Conservation (phyloP, 768 basidiomycete species). For the Pilatotrama ljubarskyi region DNA sequence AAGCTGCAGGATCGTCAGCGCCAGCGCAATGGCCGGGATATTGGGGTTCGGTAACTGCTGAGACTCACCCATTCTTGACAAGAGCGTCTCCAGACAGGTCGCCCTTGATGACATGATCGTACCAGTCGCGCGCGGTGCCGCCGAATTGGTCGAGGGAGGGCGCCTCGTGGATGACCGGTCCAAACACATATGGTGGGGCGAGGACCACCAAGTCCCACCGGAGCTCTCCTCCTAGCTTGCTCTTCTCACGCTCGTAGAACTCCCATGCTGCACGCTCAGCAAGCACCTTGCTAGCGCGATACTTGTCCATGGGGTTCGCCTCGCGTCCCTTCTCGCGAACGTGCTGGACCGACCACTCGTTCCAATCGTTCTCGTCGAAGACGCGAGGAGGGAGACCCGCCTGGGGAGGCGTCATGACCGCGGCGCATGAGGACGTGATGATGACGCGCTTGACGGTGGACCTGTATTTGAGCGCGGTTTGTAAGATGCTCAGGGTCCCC, state of each 20-base stretch:
- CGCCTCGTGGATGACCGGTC: constrained; percentile 47
- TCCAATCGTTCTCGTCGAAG: constrained; percentile 60
- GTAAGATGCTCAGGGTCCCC: constrained; percentile 64
- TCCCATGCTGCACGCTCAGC: constrained; percentile 46
- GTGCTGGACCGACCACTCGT: constrained; percentile 48
- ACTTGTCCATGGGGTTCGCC: constrained; percentile 41
- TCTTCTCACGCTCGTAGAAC: constrained; percentile 9
- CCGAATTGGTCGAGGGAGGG: constrained; percentile 36
- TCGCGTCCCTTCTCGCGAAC: constrained; percentile 51
- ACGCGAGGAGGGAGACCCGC: constrained; percentile 19
- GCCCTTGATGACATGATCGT: constrained; percentile 32
- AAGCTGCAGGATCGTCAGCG: not conserved
- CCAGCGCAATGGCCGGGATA: not conserved
- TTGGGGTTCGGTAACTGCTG: not conserved
- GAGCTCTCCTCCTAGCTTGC: constrained; percentile 24
- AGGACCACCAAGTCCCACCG: constrained; percentile 37
- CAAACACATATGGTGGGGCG: constrained; percentile 37
- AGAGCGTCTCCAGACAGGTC: not conserved
- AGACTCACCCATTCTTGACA: not conserved
- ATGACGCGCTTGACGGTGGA: constrained; percentile 63
- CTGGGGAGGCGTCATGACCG: constrained; percentile 36
- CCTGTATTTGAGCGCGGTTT: constrained; percentile 52
- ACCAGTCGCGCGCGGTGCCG: constrained; percentile 38
- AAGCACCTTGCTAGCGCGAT: constrained; percentile 62
- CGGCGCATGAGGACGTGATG: constrained; percentile 62